Base-by-base conservation (phyloP, 2,329 filamentous ascomycete species). In the Fusarium nodosum region DNA sequence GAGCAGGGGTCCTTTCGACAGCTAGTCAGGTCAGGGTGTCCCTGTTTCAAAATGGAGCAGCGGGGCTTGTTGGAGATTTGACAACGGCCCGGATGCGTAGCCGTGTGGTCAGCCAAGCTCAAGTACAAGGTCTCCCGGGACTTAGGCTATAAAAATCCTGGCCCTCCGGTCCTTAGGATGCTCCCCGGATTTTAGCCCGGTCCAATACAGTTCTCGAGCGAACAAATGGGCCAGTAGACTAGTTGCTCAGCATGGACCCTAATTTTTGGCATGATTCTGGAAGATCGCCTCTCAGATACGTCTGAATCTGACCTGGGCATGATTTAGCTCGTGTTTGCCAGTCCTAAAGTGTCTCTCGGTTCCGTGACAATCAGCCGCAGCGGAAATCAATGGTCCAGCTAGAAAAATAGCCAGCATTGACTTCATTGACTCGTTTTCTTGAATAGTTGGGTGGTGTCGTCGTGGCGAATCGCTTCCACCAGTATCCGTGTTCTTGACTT, bases 31-130 rank as follows among this genome's bases (percentile, higher is more conserved):
- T 55, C 55, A 58, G 72, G 66, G 42, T 5, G 11, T 52, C 68
- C 68, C 42, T 64, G 59, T 58, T 66, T 58, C 56, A 36, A 73
- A 54, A 63, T 62, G 60, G 64, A 45, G 56, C 58, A 24, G 71
- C 53, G 63, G 64, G 64, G 53, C 64, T 70, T 56, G 61, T 70
- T 73, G 68, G 71, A 72, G 69, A 74, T 71, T 75, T 72, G 68
- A 65, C 70, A 76, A 76, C 77, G 76, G 77, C 71, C 77, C 77
- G 77, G 77, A 76, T 76, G 74, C 66, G 61, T 73, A 78, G 76
- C 77, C 76, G 77, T 78, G 69, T 77, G 72, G 76, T 66, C 75
- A 76, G 66, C 63, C 70, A 73, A 70, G 73, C 66, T 73, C 65
- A 61, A 64, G 70, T 69, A 74, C 76, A 69, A 75, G 69, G 69